Percentiles rank a stretch among this genome's conserved stretches.
phyloP scores from a whole-genome alignment of 2,329 filamentous ascomycete genomes.

The Juglanconis oblonga region DNA sequence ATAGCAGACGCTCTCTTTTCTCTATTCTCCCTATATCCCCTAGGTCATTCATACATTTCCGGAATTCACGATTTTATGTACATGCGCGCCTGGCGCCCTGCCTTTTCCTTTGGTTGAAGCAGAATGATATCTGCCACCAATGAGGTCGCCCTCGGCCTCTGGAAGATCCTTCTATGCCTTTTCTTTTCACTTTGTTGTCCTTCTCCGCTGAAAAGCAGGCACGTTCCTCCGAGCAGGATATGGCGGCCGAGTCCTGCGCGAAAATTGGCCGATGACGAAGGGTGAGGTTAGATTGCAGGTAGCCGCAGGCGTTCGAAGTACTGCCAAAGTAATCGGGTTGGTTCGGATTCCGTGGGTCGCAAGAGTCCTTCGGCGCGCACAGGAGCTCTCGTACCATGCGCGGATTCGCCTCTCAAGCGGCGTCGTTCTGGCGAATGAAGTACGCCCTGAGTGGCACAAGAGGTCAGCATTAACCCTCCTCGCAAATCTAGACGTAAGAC shows the following conservation, averaged over 20 bases:
- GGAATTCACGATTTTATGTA: constrained; percentile 2
- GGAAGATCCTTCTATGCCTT: not conserved
- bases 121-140: not conserved
- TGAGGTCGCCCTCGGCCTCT: not conserved
- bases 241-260: not conserved
- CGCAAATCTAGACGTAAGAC: not conserved
- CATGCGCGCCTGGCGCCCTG: not conserved
- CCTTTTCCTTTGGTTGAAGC: not conserved
- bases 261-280: not conserved
- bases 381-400: not conserved
- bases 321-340: not conserved
- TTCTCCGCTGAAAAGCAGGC: not conserved
- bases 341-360: not conserved
- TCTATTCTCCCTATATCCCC: not conserved
- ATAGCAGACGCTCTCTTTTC: not conserved
- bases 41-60: not conserved
- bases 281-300: not conserved
- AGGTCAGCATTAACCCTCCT: constrained; percentile 17
- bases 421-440: constrained; percentile 55
- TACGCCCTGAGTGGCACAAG: constrained; percentile 45
- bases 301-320: not conserved
- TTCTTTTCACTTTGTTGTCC: not conserved
- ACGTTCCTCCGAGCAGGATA: not conserved
- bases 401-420: constrained; percentile 25
- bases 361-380: not conserved